These are phyloP conservation scores for Protomyces gravidus DNA, from an alignment of 1,139 yeast species.

Conservation along the genomic window DNA sequence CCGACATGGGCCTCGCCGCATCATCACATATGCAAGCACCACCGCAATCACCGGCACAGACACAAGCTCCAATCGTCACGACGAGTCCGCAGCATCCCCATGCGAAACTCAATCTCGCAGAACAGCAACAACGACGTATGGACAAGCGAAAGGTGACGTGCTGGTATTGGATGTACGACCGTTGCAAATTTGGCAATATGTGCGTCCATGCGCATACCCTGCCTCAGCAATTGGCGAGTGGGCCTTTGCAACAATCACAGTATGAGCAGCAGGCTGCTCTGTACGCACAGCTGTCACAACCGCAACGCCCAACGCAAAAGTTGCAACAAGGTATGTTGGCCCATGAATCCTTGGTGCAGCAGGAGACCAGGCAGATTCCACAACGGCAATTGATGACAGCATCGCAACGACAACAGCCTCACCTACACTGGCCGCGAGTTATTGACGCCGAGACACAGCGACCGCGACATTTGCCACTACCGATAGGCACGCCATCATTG, in stretches of 20 bases:
- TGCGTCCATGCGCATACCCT: slow-evolving; percentile 10
- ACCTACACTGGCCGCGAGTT: too few species aligned
- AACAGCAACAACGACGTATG: slow-evolving; percentile 1
- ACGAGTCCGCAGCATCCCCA: neutral
- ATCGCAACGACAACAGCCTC: neutral
- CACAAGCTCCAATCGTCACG: neutral
- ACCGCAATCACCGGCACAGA: neutral
- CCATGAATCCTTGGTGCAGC: too few species aligned
- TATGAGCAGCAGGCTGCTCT: neutral
- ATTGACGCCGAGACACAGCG: too few species aligned
- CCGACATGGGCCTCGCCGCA: too few species aligned
- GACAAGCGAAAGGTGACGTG: slow-evolving; percentile 4
- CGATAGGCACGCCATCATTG: too few species aligned
- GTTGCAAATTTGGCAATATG: slow-evolving; percentile 7
- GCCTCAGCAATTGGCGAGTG: neutral
- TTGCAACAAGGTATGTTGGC: neutral
- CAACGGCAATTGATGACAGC: neutral
- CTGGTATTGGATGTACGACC: slow-evolving; percentile 17
- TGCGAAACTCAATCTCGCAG: neutral
- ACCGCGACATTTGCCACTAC: too few species aligned
- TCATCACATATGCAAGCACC: neutral
- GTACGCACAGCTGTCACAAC: neutral
- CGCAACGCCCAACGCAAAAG: neutral
- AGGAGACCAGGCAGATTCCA: neutral
- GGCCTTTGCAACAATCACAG: neutral